Conservation (phyloP, 140 eudicot genomes). For the Cichorium intybus region DNA sequence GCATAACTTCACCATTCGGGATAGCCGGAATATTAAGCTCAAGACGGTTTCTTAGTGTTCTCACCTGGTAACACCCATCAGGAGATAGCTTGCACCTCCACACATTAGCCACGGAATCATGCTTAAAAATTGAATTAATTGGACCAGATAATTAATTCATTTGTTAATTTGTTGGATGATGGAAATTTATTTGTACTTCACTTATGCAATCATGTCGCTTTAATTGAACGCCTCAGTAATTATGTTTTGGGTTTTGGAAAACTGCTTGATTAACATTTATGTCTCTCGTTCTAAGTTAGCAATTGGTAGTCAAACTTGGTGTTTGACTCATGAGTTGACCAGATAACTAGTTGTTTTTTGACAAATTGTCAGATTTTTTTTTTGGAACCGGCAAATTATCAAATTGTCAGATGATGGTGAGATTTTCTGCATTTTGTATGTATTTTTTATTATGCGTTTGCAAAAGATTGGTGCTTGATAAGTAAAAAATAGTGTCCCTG, state of each 20-base stretch:
- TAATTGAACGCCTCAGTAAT: background rate
- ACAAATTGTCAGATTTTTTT: no score
- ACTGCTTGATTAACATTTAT: background rate
- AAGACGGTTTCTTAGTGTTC: no score
- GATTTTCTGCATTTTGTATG: background rate
- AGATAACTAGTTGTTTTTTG: background rate
- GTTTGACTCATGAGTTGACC: background rate
- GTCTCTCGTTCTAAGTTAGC: background rate
- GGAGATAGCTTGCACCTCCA: no score
- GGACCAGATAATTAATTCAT: background rate
- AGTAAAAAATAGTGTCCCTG: background rate
- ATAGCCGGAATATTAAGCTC: no score
- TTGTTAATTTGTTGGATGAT: background rate
- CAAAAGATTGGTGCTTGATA: background rate
- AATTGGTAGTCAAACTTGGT: background rate
- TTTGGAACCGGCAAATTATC: no score
- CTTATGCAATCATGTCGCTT: background rate
- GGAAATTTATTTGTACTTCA: background rate
- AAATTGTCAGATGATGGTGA: background rate
- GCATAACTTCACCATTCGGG: no score
- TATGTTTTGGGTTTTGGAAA: background rate
- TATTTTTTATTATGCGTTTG: background rate
- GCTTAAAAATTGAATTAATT: no score
- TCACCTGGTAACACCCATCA: no score
- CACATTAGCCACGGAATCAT: no score